A percentile compares a stretch with the other conserved stretches of the same genome.
These are phyloP conservation scores for Ophiocordyceps robertsii DNA, from an alignment of 2,329 filamentous ascomycete species.

Conservation along the genomic window DNA sequence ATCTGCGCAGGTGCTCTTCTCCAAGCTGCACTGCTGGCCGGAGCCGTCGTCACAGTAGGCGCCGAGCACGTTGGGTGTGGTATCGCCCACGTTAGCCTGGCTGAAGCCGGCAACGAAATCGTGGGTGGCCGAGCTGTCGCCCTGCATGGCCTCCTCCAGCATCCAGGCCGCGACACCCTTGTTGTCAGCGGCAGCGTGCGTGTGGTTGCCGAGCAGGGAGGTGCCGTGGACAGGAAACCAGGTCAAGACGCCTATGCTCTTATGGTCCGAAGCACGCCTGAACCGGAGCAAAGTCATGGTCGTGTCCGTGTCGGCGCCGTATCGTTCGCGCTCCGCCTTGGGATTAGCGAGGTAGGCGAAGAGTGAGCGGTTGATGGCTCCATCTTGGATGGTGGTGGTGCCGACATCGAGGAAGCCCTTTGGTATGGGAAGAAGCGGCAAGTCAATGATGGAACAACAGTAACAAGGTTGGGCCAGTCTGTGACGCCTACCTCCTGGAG, in stretches of 20 bases:
- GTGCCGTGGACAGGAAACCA: slow-evolving; percentile 93
- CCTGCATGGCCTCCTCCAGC: slow-evolving; percentile 56
- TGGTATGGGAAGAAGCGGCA: neutral
- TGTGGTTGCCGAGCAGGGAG: slow-evolving; percentile 84
- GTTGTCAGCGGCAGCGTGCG: slow-evolving; percentile 84
- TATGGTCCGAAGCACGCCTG: slow-evolving; percentile 57
- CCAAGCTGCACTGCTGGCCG: slow-evolving; percentile 54
- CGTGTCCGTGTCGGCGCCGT: slow-evolving; percentile 40
- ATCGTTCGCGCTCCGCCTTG: slow-evolving; percentile 55
- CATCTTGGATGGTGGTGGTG: slow-evolving; percentile 54
- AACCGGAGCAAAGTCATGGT: slow-evolving; percentile 68
- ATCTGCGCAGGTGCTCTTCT: slow-evolving; percentile 72
- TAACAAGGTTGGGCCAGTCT: neutral
- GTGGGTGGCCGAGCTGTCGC: slow-evolving; percentile 40
- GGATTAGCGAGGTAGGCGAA: slow-evolving; percentile 85
- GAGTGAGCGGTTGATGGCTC: slow-evolving; percentile 80
- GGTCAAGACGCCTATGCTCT: slow-evolving; percentile 68
- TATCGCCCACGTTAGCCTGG: slow-evolving; percentile 84
- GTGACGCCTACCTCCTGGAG: slow-evolving; percentile 25
- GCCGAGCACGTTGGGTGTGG: slow-evolving; percentile 73
- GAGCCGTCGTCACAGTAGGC: slow-evolving; percentile 83
- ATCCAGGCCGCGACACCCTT: slow-evolving; percentile 85
- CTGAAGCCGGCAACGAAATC: slow-evolving; percentile 85
- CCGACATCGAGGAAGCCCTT: slow-evolving; percentile 58
- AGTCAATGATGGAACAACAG: no score